These are phyloP conservation scores for Tolypocladium endophyticum DNA, from an alignment of 2,329 filamentous ascomycete genomes.

Conservation along the genomic window DNA sequence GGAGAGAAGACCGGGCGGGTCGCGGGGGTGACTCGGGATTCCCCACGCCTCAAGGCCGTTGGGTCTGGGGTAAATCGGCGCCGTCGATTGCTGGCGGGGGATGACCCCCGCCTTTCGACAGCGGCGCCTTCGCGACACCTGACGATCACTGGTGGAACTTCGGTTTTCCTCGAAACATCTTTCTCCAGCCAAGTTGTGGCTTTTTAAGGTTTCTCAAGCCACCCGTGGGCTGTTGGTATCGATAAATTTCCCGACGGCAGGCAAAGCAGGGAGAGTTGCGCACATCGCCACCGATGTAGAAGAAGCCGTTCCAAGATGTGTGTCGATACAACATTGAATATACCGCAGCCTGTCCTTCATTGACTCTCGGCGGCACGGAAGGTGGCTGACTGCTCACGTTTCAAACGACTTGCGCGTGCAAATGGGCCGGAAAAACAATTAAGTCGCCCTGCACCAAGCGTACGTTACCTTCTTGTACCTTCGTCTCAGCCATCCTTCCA, in stretches of 20 bases:
- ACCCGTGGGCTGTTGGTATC: background rate
- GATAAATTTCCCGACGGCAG: background rate
- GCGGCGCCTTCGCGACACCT: background rate
- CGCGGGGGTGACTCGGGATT: background rate
- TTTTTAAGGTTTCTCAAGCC: background rate
- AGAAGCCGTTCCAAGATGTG: no score
- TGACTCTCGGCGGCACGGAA: background rate
- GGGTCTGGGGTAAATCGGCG: background rate
- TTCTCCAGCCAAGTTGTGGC: background rate
- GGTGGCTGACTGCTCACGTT: background rate
- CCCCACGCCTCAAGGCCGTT: background rate
- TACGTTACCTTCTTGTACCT: background rate
- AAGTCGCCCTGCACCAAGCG: background rate
- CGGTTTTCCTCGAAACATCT: background rate
- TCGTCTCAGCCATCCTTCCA: background rate
- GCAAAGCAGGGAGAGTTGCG: no score
- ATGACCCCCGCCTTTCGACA: background rate
- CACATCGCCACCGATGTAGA: no score
- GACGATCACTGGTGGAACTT: background rate
- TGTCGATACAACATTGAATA: no score
- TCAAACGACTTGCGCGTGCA: background rate
- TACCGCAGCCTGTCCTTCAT: background rate
- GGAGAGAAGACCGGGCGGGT: background rate
- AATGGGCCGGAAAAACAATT: background rate
- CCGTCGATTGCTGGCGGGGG: background rate